Evolutionary conservation across 495 filamentous ascomycete species (phyloP).

Genomic region (Amphirosellinia nigrospora): DNA sequence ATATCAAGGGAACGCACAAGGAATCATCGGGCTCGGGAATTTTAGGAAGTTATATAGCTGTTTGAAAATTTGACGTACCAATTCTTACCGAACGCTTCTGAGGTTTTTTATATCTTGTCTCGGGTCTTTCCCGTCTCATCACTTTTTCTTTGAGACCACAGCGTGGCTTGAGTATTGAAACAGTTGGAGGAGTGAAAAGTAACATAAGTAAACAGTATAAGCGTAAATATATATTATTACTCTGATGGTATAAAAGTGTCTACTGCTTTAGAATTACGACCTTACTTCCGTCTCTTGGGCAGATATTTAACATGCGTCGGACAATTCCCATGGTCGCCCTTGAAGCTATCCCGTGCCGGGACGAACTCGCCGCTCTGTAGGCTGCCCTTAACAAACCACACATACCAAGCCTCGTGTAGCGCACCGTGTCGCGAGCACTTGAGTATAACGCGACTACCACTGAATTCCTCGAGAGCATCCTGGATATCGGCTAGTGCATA

Average conservation of each 20-base stretch:
- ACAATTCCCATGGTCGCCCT: slow-evolving; percentile 47
- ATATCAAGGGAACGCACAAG: background rate
- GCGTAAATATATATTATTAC: background rate
- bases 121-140: background rate
- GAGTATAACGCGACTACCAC: slow-evolving; percentile 71
- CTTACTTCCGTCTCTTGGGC: slow-evolving; percentile 41
- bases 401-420: slow-evolving; percentile 85
- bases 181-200: background rate
- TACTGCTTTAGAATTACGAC: background rate
- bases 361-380: slow-evolving; percentile 79
- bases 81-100: background rate
- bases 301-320: slow-evolving; percentile 44
- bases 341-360: slow-evolving; percentile 49
- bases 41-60: background rate
- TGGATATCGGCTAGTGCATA: slow-evolving; percentile 71
- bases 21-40: background rate
- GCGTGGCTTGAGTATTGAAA: background rate
- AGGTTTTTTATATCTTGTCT: background rate
- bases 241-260: background rate
- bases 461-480: slow-evolving; percentile 64
- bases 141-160: background rate
- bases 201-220: background rate
- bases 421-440: slow-evolving; percentile 62
- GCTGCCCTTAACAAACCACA: slow-evolving; percentile 78
- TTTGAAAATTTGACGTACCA: background rate